Evolutionary conservation across 306 rosid genomes (phyloP).

Genomic region (Cicer bijugum): DNA sequence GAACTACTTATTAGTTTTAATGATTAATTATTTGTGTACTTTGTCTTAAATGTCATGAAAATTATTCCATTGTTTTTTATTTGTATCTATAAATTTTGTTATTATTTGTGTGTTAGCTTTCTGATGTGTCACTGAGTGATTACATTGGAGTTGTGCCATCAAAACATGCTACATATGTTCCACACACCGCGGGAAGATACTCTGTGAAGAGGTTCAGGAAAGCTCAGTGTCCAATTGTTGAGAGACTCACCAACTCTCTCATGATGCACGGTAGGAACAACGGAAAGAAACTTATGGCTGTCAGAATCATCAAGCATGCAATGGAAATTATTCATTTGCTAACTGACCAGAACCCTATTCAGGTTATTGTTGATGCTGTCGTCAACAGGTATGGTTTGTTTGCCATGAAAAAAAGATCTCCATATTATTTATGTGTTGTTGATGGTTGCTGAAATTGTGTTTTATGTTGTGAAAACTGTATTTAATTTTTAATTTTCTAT

Average conservation of each 20-base stretch:
- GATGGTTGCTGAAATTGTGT: neutral
- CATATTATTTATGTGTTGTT: neutral
- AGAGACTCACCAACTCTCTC: constrained; percentile 69
- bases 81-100: neutral
- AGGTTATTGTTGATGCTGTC: constrained; percentile 19
- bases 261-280: constrained; percentile 73
- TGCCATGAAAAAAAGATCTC: neutral
- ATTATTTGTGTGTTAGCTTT: constrained; percentile 37
- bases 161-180: constrained; percentile 65
- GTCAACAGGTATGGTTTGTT: constrained; percentile 53
- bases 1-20: too few relatives aligned
- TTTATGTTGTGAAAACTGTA: neutral
- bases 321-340: too few relatives aligned
- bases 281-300: too few relatives aligned
- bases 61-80: too few relatives aligned
- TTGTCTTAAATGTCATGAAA: too few relatives aligned
- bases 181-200: constrained; percentile 68
- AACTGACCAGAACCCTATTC: too few relatives aligned
- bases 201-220: constrained; percentile 22
- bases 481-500: neutral
- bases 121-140: constrained; percentile 57
- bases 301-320: too few relatives aligned
- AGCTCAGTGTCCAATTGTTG: constrained; percentile 67
- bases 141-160: constrained; percentile 58
- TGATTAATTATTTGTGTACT: too few relatives aligned